Evolutionary conservation across 2,329 filamentous ascomycete species (phyloP), one percentile per base, ranked within the genome.

Genomic region (Lecanicillium sp.): DNA sequence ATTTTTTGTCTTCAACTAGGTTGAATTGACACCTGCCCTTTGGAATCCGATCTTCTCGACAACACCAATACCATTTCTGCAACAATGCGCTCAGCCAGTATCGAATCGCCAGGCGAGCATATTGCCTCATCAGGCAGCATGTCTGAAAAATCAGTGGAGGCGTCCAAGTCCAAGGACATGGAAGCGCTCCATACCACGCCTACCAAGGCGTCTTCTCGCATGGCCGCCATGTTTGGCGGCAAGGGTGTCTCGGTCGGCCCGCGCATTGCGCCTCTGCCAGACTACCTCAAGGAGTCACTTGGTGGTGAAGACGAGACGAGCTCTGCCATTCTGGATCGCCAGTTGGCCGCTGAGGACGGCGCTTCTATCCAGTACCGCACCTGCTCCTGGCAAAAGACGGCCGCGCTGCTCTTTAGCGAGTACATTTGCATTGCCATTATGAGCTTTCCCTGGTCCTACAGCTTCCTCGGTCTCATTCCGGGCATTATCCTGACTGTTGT

Each of bases 361-460:
- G 80, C 84, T 59, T 78, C 80, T 9, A 95, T 95, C 60, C 81
- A 94, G 64, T 95, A 95, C 58, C 75, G 89, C 44, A 94, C 88
- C 29, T 95, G 89, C 64, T 89, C 82, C 49, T 95, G 89, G 89
- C 83, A 85, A 55, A 95, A 95, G 83, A 95, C 89, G 38, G 87
- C 89, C 1, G 87, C 83, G 2, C 60, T 95, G 49, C 77, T 95
- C 37, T 95, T 95, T 63, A 92, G 86, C 36, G 89, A 95, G 67
- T 95, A 95, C 59, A 95, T 95, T 43, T 94, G 87, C 58, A 65
- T 95, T 62, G 57, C 76, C 42, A 95, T 95, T 56, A 95, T 95
- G 88, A 94, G 85, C 36, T 95, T 95, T 50, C 89, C 89, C 0
- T 94, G 85, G 73, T 94, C 87, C 0, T 95, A 95, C 61, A 85